These are phyloP conservation scores for Eucalyptus sideroxylon DNA, from an alignment of 345 rosid genomes.

Conservation along the genomic window DNA sequence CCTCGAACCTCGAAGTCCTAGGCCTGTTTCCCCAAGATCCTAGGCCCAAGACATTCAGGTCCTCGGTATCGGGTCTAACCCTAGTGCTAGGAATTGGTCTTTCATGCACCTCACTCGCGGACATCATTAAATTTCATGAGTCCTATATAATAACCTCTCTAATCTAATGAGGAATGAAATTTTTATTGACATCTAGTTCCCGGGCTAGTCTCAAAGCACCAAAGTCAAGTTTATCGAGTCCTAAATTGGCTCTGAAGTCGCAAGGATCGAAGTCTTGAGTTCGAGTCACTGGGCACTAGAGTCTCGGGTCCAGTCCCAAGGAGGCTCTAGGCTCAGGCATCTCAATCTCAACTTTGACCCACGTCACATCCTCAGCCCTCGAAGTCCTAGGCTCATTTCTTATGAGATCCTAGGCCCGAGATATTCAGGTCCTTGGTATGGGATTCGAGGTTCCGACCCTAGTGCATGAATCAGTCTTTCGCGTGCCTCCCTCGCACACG, in stretches of 20 bases:
- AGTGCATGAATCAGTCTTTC: background rate
- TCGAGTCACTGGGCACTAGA: accelerated
- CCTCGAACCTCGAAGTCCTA: background rate
- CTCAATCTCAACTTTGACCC: background rate
- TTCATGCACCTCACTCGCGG: accelerated
- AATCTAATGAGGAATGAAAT: accelerated
- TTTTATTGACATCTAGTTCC: too few species aligned
- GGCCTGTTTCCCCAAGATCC: background rate
- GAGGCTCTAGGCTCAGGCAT: background rate
- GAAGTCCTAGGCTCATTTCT: background rate
- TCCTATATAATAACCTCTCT: accelerated
- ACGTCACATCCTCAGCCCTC: accelerated
- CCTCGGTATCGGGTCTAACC: accelerated
- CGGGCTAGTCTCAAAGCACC: background rate
- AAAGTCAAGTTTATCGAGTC: background rate
- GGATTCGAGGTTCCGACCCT: background rate
- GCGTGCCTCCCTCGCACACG: accelerated
- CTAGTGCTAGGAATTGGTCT: background rate
- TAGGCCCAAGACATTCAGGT: background rate
- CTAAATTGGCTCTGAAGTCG: background rate
- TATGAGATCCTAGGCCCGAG: background rate
- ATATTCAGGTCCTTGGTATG: background rate
- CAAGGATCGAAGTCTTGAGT: too few species aligned
- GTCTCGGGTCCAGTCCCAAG: background rate
- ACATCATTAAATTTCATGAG: too few species aligned